phyloP scores from a whole-genome alignment of 2,329 filamentous ascomycete genomes.

The Cercospora berteroae region DNA sequence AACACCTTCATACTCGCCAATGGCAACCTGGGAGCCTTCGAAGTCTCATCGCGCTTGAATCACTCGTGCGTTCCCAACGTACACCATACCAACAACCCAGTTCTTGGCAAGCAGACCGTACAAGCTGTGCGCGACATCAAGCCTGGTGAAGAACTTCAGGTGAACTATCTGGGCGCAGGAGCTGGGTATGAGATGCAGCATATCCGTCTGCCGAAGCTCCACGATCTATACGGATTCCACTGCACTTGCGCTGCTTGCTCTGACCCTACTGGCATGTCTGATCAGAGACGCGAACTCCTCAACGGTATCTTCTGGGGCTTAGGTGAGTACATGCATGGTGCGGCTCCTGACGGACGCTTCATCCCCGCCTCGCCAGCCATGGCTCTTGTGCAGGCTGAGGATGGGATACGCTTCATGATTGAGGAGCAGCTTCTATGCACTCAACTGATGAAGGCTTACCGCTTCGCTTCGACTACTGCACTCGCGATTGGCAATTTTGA shows the following conservation, averaged over 20 bases:
- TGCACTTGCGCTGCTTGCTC: conserved; percentile 33
- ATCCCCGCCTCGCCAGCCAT: conserved; percentile 12
- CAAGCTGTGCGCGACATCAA: conserved; percentile 33
- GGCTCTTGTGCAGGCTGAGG: conserved; percentile 22
- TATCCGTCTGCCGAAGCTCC: conserved; percentile 25
- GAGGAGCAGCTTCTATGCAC: conserved; percentile 70
- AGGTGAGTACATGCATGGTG: conserved; percentile 16
- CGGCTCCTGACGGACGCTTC: conserved; percentile 9
- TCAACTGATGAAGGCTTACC: conserved; percentile 30
- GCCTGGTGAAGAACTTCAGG: conserved; percentile 32
- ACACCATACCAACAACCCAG: conserved; percentile 24
- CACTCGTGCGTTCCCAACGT: conserved; percentile 33
- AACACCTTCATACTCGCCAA: conserved; percentile 28
- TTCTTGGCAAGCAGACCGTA: conserved; percentile 23
- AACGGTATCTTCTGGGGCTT: conserved; percentile 19
- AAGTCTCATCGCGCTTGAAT: conserved; percentile 26
- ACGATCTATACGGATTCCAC: conserved; percentile 31
- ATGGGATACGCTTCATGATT: conserved; percentile 80
- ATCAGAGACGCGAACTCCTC: conserved; percentile 22
- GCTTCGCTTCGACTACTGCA: conserved; percentile 21
- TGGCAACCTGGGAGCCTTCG: conserved; percentile 23
- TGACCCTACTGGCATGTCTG: conserved; percentile 22
- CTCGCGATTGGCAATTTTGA: conserved; percentile 16
- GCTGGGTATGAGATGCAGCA: conserved; percentile 6
- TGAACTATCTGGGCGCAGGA: conserved; percentile 14